These are phyloP conservation scores for Parachaetomium inaequale DNA, from an alignment of 495 filamentous ascomycete genomes.

Conservation along the genomic window DNA sequence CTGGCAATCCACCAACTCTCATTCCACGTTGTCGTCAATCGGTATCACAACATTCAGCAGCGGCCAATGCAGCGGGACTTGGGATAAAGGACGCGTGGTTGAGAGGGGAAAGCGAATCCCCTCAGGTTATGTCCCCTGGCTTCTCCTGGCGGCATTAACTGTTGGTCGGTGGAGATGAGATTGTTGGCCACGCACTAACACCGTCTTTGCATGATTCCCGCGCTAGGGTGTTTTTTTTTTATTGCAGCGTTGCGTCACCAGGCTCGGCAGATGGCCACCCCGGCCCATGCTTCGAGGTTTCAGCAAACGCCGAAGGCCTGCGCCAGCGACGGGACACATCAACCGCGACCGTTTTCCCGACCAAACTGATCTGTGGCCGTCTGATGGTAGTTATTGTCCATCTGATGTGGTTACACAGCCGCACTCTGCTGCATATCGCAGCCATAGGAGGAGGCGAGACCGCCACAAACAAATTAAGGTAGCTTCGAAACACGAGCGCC, in stretches of 20 bases:
- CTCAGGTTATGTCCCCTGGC: not conserved
- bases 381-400: no score
- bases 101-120: not conserved
- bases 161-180: not conserved
- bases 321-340: no score
- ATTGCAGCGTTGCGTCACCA: slow-evolving; percentile 15
- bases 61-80: not conserved
- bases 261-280: slow-evolving; percentile 2
- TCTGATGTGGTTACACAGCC: no score
- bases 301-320: not conserved
- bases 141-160: not conserved
- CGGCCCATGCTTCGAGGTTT: slow-evolving; percentile 1
- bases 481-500: no score
- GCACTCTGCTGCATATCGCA: no score
- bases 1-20: not conserved
- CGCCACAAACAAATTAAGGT: no score
- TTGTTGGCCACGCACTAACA: not conserved
- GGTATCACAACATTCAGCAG: not conserved
- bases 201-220: not conserved
- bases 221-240: slow-evolving; percentile 5
- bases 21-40: not conserved
- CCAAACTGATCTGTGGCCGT: no score
- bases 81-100: no score
- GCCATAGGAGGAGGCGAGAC: no score
- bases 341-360: no score